Evolutionary conservation across 2,329 filamentous ascomycete species (phyloP), one percentile per base, ranked within the genome.

Genomic region (Talaromyces pinophilus): DNA sequence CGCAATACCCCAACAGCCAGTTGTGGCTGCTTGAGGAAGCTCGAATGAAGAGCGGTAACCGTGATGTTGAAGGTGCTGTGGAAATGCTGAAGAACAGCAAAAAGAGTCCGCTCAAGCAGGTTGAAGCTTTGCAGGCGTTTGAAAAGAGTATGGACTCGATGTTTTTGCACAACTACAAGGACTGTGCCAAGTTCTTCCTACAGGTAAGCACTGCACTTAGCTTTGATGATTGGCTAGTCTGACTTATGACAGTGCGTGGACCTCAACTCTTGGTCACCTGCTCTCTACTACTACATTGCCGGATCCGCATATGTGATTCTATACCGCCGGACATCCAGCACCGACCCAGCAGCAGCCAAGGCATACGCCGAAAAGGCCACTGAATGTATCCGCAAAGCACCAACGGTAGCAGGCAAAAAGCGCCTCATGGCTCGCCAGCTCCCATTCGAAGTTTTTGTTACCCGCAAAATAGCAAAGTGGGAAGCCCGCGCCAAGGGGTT

Each of bases 11-110:
- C 0, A 87, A 92, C 62, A 93, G 90, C 59, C 86, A 90, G 55
- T 84, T 98, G 10, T 99, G 94, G 94, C 84, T 90, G 17, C 82
- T 98, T 1, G 94, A 98, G 77, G 92, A 97, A 80, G 91, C 93
- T 0, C 86, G 93, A 30, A 89, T 93, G 82, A 80, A 88, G 33
- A 87, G 89, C 7, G 87, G 88, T 42, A 87, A 89, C 62, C 86
- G 86, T 44, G 80, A 90, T 57, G 81, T 97, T 0, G 82, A 87
- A 35, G 84, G 85, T 38, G 90, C 93, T 0, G 82, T 97, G 46
- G 81, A 85, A 1, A 82, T 93, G 30, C 82, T 96, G 17, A 82
- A 80, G 7, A 81, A 81, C 0, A 86, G 86, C 33, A 81, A 83
- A 38, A 82, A 87, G 70, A 90, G 89, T 62, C 88, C 90, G 67